A percentile compares a stretch with the other conserved stretches of the same genome.
These are phyloP conservation scores for Beauveria pseudobassiana DNA, from an alignment of 2,329 filamentous ascomycete genomes.

Conservation along the genomic window DNA sequence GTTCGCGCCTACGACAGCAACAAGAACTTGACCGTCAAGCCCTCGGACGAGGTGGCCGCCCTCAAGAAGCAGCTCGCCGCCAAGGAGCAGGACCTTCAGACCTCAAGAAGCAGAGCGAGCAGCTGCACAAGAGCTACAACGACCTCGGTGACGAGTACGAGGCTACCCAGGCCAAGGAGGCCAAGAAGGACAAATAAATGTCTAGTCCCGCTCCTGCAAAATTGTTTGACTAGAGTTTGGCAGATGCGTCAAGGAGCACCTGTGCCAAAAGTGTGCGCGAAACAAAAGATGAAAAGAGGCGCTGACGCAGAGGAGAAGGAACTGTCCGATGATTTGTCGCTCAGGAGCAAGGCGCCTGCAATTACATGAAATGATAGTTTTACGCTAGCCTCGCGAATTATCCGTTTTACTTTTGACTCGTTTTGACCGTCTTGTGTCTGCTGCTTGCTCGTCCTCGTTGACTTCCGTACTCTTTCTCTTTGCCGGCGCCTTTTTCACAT, in stretches of 20 bases:
- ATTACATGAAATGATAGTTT: slow-evolving; percentile 1
- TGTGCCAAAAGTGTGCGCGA: not conserved
- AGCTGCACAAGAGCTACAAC: slow-evolving; percentile 78
- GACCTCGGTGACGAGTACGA: slow-evolving; percentile 77
- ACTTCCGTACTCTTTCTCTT: not conserved
- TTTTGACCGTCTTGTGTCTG: slow-evolving; percentile 1
- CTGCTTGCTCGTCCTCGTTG: not conserved
- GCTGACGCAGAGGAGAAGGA: not conserved
- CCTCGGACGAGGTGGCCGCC: slow-evolving; percentile 64
- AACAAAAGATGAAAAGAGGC: not conserved
- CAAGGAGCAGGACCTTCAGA: slow-evolving; percentile 78
- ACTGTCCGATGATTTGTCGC: not conserved
- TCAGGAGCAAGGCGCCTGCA: not conserved
- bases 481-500: not conserved
- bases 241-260: not conserved
- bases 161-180: slow-evolving; percentile 42
- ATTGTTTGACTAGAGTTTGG: not conserved
- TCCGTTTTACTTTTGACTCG: slow-evolving; percentile 5
- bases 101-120: slow-evolving; percentile 89
- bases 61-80: slow-evolving; percentile 65
- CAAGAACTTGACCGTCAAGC: slow-evolving; percentile 65
- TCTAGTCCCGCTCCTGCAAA: not conserved
- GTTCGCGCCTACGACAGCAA: slow-evolving; percentile 68
- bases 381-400: slow-evolving; percentile 1
- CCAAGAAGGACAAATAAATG: slow-evolving; percentile 50